phyloP scores from a whole-genome alignment of 2,329 filamentous ascomycete species.

The Periconia sp. region DNA sequence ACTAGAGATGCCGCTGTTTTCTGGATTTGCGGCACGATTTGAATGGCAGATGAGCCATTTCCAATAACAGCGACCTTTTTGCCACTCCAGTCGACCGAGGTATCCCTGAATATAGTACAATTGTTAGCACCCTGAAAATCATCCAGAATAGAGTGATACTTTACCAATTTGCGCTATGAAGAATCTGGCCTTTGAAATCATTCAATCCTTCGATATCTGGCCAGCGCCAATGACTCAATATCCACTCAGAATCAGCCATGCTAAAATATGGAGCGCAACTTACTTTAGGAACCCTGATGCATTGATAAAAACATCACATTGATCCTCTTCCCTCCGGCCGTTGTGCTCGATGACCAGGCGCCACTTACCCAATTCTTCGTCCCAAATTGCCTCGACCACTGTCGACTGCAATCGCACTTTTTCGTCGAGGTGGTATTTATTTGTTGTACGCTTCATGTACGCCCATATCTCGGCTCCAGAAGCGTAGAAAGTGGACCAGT shows the following conservation, averaged over 20 bases:
- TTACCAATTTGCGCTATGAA: slow-evolving; percentile 16
- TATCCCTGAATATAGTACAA: too few relatives aligned
- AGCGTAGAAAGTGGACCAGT: slow-evolving; percentile 46
- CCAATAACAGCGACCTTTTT: slow-evolving; percentile 12
- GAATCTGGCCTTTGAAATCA: slow-evolving; percentile 12
- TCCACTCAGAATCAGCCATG: too few relatives aligned
- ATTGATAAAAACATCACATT: slow-evolving; percentile 42
- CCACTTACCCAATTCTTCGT: slow-evolving; percentile 44
- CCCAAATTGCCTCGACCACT: slow-evolving; percentile 41
- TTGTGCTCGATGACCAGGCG: slow-evolving; percentile 37
- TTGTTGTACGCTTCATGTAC: slow-evolving; percentile 42
- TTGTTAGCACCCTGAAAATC: too few relatives aligned
- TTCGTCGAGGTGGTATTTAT: slow-evolving; percentile 42
- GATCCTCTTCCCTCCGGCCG: slow-evolving; percentile 29
- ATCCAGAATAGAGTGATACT: too few relatives aligned
- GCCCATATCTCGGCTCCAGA: slow-evolving; percentile 43
- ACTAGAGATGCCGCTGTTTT: not conserved
- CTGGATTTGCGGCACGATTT: slow-evolving; percentile 7
- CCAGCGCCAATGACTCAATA: slow-evolving; percentile 45
- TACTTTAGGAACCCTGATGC: slow-evolving; percentile 11
- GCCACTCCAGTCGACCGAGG: not conserved
- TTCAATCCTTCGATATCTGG: slow-evolving; percentile 13
- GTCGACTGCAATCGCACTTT: slow-evolving; percentile 31
- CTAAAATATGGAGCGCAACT: too few relatives aligned
- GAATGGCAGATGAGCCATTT: slow-evolving; percentile 4